Conservation (phyloP, 2,329 filamentous ascomycete species). For the Calonectria montana region DNA sequence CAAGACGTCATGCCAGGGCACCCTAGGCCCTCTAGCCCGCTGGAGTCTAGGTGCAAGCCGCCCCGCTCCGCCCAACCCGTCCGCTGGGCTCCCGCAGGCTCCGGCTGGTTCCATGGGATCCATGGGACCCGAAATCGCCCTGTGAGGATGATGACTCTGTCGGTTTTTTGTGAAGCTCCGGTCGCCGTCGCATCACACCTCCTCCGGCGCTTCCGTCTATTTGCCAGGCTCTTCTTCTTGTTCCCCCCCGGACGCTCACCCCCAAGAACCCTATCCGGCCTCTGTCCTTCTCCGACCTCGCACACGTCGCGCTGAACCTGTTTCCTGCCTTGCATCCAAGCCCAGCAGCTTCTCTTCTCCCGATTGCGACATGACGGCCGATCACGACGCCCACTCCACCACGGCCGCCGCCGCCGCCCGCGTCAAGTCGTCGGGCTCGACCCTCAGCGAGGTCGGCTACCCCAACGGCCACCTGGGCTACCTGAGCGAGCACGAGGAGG, state of each 20-base stretch:
- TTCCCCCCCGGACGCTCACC: conserved; percentile 5
- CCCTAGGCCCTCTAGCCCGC: background rate
- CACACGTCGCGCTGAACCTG: background rate
- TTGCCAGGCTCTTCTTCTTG: conserved; percentile 19
- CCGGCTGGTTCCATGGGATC: conserved; percentile 1
- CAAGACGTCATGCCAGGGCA: conserved; percentile 18
- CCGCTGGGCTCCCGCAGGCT: conserved; percentile 3
- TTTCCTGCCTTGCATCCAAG: background rate
- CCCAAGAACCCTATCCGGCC: background rate
- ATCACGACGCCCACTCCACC: conserved; percentile 31
- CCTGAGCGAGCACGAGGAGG: conserved; percentile 75
- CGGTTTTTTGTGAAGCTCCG: conserved; percentile 2
- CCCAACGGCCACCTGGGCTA: conserved; percentile 85
- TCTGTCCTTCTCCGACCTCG: conserved; percentile 12
- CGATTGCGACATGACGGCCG: conserved; percentile 39
- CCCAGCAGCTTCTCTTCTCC: background rate
- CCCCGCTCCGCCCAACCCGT: conserved; percentile 12
- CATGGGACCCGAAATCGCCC: conserved; percentile 9
- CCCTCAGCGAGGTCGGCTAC: conserved; percentile 62
- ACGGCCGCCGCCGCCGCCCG: conserved; percentile 41
- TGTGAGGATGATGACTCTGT: background rate
- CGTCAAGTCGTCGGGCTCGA: conserved; percentile 45
- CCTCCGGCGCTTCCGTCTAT: conserved; percentile 38
- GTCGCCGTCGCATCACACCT: background rate
- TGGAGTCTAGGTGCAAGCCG: background rate